Conservation (phyloP, 306 rosid species). For the Dryas octopetala region DNA sequence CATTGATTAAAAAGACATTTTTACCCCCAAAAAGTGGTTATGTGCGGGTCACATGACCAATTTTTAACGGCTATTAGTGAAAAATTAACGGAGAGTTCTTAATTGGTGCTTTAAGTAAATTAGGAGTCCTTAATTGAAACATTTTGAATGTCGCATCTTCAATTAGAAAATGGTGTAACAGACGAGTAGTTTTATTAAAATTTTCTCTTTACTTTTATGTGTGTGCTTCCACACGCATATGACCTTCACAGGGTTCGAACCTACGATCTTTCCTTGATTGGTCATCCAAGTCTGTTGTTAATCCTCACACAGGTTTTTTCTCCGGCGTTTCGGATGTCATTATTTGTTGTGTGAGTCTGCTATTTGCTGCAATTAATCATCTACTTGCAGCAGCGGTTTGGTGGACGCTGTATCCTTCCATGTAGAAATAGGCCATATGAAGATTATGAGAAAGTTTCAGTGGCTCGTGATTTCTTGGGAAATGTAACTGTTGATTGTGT, state of each 20-base stretch:
- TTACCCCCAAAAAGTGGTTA: too few relatives aligned
- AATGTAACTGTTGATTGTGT: not conserved
- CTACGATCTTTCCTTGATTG: not conserved
- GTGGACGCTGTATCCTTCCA: conserved; percentile 35
- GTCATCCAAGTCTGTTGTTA: conserved; percentile 34
- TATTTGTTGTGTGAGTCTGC: conserved; percentile 34
- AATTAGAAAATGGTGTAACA: too few relatives aligned
- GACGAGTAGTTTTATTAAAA: too few relatives aligned
- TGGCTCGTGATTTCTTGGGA: not conserved
- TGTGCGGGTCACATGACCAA: too few relatives aligned
- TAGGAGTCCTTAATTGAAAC: too few relatives aligned
- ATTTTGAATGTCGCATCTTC: too few relatives aligned
- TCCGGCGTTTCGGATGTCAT: conserved; percentile 47
- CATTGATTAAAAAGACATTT: too few relatives aligned
- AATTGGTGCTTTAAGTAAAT: too few relatives aligned
- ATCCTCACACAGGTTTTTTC: conserved; percentile 28
- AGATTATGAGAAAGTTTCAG: not conserved
- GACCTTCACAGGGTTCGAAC: conserved; percentile 37
- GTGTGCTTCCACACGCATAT: conserved; percentile 47
- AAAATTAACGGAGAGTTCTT: too few relatives aligned
- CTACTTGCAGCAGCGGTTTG: conserved; percentile 45
- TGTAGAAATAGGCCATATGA: not conserved
- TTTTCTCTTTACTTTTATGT: conserved; percentile 27
- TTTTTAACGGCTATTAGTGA: too few relatives aligned
- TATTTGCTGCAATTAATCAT: conserved; percentile 37